Evolutionary conservation across 257 asterid genomes (phyloP).

Genomic region (Solanum okadae): DNA sequence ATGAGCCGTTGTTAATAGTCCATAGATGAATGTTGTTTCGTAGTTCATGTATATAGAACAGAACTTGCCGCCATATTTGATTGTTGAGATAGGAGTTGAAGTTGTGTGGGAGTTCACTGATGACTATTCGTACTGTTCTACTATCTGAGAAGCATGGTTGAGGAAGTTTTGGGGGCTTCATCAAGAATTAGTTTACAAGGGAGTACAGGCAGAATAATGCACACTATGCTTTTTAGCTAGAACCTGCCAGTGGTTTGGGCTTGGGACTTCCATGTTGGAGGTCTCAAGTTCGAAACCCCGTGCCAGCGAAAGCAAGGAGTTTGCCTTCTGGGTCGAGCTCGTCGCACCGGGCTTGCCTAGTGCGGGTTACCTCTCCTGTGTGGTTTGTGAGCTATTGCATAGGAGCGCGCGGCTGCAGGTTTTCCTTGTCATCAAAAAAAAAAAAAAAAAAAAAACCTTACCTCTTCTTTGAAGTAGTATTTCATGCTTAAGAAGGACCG

Average conservation of each 20-base stretch:
- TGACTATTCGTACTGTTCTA: neutral
- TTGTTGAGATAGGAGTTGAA: neutral
- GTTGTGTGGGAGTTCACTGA: neutral
- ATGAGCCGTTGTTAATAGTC: neutral
- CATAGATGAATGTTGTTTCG: neutral
- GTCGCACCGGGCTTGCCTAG: no score
- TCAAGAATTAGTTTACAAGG: neutral
- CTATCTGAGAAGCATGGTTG: neutral
- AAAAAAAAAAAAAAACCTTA: neutral
- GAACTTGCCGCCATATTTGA: neutral
- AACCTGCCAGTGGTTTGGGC: neutral
- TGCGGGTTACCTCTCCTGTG: no score
- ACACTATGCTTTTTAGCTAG: neutral
- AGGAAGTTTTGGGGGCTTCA: neutral
- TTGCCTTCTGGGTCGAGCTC: no score
- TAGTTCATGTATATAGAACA: neutral
- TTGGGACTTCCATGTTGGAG: no score
- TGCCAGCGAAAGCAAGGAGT: no score
- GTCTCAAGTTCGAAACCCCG: no score
- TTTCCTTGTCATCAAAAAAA: no score
- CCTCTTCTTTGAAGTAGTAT: neutral
- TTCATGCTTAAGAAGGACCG: neutral
- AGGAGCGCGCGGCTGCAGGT: no score
- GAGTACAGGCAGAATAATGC: neutral
- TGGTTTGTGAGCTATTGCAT: no score